Evolutionary conservation across 495 filamentous ascomycete genomes (phyloP), one percentile per base, ranked within the genome.

Genomic region (Sporormia fimetaria): DNA sequence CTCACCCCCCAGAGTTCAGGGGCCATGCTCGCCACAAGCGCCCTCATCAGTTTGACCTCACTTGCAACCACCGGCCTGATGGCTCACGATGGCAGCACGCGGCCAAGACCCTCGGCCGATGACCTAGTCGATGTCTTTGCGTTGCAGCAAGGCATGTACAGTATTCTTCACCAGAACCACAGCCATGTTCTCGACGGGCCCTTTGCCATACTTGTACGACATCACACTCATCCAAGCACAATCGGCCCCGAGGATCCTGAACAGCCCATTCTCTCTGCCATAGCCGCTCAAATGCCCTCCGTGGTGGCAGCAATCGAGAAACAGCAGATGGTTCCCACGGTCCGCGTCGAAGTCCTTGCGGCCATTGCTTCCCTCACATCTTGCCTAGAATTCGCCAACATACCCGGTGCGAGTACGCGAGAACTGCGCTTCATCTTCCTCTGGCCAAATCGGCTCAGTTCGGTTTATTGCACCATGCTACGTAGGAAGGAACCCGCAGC

Each of bases 61-160:
- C 46, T 49, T 22, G 44, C 31, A n/a, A 32, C 41, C 5, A 44
- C 11, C 7, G 9, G 10, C 11, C 22, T 38, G n/a, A 30, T 40
- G n/a, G 40, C 30, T 6, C 6, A 11, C 11, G 14, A 29, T 2
- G 8, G n/a, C 17, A 20, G 9, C 14, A 9, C 14, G 10, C 14
- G 25, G 5, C 6, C 21, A 4, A n/a, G 14, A 33, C 17, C 24
- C 17, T 21, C 45, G 9, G 22, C 49, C 7, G 51, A 54, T 11
- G 51, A 54, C 6, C 18, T 54, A 3, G 16, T 49, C 18, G 45
- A 49, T 33, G 25, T 44, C n/a, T 54, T 49, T 21, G 29, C 33
- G 2, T 26, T 54, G n/a, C 11, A 42, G 9, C 40, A 40, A 14
- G 51, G 51, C 21, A 49, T 49, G 27, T 12, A 32, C 37, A 20